Base-by-base conservation (phyloP, 805 yeast species). In the Metschnikowia bowlesiae region DNA sequence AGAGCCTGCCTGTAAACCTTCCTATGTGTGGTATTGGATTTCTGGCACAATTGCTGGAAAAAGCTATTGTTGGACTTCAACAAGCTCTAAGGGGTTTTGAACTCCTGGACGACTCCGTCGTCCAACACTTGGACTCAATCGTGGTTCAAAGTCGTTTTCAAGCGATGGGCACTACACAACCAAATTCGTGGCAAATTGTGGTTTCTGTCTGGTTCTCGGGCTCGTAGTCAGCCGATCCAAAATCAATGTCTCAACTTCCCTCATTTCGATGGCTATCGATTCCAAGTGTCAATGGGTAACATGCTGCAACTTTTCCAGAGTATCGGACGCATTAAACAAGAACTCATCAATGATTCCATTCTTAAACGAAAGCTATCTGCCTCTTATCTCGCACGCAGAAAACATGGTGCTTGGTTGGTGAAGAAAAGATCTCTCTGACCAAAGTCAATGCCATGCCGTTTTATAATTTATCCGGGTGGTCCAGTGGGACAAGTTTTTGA, bases 131-230 rank as follows among this genome's bases (percentile, higher is more conserved):
- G 69, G 49, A 89, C 86, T 66, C 83, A 79, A 62, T 89, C 96
- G 56, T 87, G 87, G 58, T 82, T 80, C 48, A 84, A 70, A 54
- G 87, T 86, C 0, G 92, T 84, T 53, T 83, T 79, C 69, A 89
- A 74, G 55, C 97, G 74, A 66, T 89, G 97, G 5, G 96, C 96
- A 68, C 89, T 89, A 55, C 96, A 89, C 55, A 89, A 70, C 67
- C 49, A 62, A 89, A 90, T 62, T 87, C 91, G n/a, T 71, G 71
- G 14, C 80, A 73, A 51, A 86, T 87, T 3, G 96, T 87, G n/a
- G 72, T 57, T 64, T 89, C 96, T 55, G 89, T 86, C 63, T 79
- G 80, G 3, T 85, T 75, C 66, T 89, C 96, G 0, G 96, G 89
- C 61, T 86, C 90, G 62, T 87, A 89, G 68, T 89, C 96, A 54